Evolutionary conservation across 2,329 filamentous ascomycete genomes (phyloP).

Genomic region (Hypoxylon sp.): DNA sequence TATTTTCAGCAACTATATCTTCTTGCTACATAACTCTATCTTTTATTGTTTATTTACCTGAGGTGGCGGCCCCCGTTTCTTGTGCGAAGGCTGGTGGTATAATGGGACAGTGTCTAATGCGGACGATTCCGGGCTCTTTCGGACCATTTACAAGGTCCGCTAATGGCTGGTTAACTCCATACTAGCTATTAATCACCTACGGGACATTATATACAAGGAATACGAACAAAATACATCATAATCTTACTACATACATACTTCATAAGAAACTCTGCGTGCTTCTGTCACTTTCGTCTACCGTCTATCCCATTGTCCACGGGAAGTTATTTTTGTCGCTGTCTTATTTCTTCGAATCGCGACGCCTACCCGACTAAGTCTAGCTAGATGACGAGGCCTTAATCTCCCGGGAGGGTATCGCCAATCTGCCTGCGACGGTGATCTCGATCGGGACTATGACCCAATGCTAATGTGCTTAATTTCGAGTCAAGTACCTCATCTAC

Average conservation of each 20-base stretch:
- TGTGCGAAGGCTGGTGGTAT: slow-evolving; percentile 17
- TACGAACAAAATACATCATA: slow-evolving; percentile 22
- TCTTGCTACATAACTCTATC: slow-evolving; percentile 21
- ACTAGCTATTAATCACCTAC: slow-evolving; percentile 8
- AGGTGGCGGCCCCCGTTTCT: slow-evolving; percentile 5
- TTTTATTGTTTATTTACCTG: slow-evolving; percentile 3
- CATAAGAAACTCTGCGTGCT: not conserved
- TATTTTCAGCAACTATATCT: slow-evolving; percentile 15
- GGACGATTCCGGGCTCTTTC: slow-evolving; percentile 16
- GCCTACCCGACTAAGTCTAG: slow-evolving; percentile 33
- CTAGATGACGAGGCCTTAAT: slow-evolving; percentile 38
- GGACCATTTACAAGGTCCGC: slow-evolving; percentile 14
- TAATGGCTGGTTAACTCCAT: slow-evolving; percentile 2
- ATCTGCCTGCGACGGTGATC: slow-evolving; percentile 35
- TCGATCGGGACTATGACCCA: slow-evolving; percentile 31
- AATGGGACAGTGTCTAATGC: slow-evolving; percentile 31
- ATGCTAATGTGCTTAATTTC: slow-evolving; percentile 1
- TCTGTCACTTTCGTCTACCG: not conserved
- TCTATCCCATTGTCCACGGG: not conserved
- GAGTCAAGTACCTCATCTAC: no score
- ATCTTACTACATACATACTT: not conserved
- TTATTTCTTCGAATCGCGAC: not conserved
- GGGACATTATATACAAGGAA: slow-evolving; percentile 28
- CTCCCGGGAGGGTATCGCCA: slow-evolving; percentile 30
- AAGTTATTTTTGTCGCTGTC: slow-evolving; percentile 1